Percentiles rank a stretch among this genome's conserved stretches.
Evolutionary conservation across 2,329 filamentous ascomycete genomes (phyloP).

Genomic region (Graphilbum sp.): DNA sequence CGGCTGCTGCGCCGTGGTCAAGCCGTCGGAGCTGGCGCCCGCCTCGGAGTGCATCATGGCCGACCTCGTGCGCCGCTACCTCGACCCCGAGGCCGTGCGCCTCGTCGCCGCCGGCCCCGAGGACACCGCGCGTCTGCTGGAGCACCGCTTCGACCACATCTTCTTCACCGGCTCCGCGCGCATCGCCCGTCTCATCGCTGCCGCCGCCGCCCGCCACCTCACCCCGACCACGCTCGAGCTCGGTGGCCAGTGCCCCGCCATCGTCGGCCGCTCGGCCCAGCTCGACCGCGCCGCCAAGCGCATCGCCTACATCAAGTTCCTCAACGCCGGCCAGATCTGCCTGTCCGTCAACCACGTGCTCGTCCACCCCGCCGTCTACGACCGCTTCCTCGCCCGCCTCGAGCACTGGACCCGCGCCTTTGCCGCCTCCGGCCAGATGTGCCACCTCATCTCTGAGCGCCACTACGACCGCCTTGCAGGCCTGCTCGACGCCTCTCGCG

Average conservation of each 20-base stretch:
- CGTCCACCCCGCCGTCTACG: constrained; percentile 31
- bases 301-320: constrained; percentile 53
- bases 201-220: constrained; percentile 40
- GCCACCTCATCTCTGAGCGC: no score
- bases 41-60: constrained; percentile 50
- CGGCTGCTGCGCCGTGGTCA: constrained; percentile 44
- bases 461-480: no score
- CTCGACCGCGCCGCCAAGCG: constrained; percentile 52
- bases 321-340: constrained; percentile 68
- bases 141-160: constrained; percentile 50
- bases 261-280: constrained; percentile 68
- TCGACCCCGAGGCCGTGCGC: constrained; percentile 51
- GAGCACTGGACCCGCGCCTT: constrained; percentile 11
- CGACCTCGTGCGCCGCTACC: constrained; percentile 57
- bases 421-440: no score
- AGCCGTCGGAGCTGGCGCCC: constrained; percentile 46
- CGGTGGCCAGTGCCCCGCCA: constrained; percentile 52
- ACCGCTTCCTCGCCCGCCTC: constrained; percentile 28
- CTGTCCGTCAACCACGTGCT: constrained; percentile 69
- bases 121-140: constrained; percentile 48
- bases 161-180: constrained; percentile 57
- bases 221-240: constrained; percentile 44
- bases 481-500: no score
- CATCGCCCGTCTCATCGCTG: constrained; percentile 53
- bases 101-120: constrained; percentile 45